A percentile compares a stretch with the other conserved stretches of the same genome.
Conservation (phyloP, 495 filamentous ascomycete genomes). For the Aspergillus ostianus region DNA sequence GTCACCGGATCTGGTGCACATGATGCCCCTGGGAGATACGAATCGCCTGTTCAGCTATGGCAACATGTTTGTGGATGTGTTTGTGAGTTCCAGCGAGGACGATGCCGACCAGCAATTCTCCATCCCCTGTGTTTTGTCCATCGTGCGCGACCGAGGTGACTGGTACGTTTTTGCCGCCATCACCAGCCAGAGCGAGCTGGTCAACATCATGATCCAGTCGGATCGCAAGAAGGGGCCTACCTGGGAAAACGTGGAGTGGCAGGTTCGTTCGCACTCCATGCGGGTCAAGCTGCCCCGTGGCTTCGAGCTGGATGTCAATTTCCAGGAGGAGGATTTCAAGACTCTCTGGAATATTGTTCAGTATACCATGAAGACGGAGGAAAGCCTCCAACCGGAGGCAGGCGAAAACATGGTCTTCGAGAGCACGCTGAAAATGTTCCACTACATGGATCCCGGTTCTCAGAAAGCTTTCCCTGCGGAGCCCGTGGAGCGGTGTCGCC, state of each 20-base stretch:
- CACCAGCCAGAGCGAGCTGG: constrained; percentile 70
- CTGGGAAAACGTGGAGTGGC: constrained; percentile 81
- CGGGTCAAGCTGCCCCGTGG: constrained; percentile 65
- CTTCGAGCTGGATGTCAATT: constrained; percentile 65
- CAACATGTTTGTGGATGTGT: constrained; percentile 67
- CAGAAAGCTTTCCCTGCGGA: constrained; percentile 70
- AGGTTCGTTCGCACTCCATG: constrained; percentile 57
- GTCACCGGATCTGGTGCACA: constrained; percentile 53
- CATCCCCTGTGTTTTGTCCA: constrained; percentile 70
- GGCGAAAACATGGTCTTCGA: constrained; percentile 68
- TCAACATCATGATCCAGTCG: constrained; percentile 71
- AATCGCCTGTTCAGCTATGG: constrained; percentile 68
- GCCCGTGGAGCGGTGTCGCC: constrained; percentile 61
- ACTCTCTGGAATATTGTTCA: constrained; percentile 78
- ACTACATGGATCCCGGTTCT: constrained; percentile 70
- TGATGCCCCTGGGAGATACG: constrained; percentile 73
- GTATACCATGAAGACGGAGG: constrained; percentile 70
- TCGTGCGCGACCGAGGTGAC: constrained; percentile 65
- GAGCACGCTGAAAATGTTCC: constrained; percentile 62
- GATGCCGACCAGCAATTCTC: constrained; percentile 60
- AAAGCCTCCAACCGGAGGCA: constrained; percentile 59
- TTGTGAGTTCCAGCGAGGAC: constrained; percentile 62
- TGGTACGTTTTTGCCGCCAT: constrained; percentile 66
- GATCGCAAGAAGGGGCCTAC: constrained; percentile 65
- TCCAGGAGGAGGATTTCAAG: constrained; percentile 70